phyloP scores from a whole-genome alignment of 306 rosid species.

The Senna siamea region DNA sequence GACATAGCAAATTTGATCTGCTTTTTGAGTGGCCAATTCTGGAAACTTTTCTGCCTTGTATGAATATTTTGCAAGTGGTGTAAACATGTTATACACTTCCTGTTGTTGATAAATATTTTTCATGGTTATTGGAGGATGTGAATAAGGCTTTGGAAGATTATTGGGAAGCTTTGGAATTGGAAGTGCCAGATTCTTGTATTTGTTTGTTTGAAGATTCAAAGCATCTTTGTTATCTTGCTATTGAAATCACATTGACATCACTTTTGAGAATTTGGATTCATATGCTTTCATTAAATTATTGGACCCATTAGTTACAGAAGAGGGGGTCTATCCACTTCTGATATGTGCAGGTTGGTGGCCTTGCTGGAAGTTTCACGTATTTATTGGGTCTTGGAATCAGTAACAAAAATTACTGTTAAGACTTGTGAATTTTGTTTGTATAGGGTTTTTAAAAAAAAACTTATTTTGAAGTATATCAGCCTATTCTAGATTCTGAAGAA shows the following conservation, averaged over 20 bases:
- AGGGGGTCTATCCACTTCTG: slow-evolving; percentile 22
- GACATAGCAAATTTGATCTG: slow-evolving; percentile 22
- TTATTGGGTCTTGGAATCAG: slow-evolving; percentile 5
- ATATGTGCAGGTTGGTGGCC: slow-evolving; percentile 1
- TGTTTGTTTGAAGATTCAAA: slow-evolving; percentile 22
- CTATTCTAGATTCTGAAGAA: not conserved
- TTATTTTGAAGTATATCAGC: not conserved
- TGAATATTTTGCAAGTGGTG: slow-evolving; percentile 21
- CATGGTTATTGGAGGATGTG: slow-evolving; percentile 28
- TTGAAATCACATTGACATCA: slow-evolving; percentile 28
- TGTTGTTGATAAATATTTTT: slow-evolving; percentile 5
- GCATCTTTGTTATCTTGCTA: slow-evolving; percentile 20
- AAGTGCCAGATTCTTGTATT: slow-evolving; percentile 32
- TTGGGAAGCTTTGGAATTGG: not conserved
- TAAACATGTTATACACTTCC: slow-evolving; percentile 20
- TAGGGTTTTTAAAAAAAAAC: not conserved
- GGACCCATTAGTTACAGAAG: slow-evolving; percentile 4
- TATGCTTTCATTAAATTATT: slow-evolving; percentile 5
- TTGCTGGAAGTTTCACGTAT: slow-evolving; percentile 27
- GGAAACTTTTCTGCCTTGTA: slow-evolving; percentile 19
- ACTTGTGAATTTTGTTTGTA: not conserved
- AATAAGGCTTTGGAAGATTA: slow-evolving; percentile 13
- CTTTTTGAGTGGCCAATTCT: slow-evolving; percentile 27
- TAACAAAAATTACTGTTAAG: slow-evolving; percentile 9
- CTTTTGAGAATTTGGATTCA: slow-evolving; percentile 28